These are phyloP conservation scores for Cystobasidium ongulense DNA, from an alignment of 768 basidiomycete genomes.

Conservation along the genomic window DNA sequence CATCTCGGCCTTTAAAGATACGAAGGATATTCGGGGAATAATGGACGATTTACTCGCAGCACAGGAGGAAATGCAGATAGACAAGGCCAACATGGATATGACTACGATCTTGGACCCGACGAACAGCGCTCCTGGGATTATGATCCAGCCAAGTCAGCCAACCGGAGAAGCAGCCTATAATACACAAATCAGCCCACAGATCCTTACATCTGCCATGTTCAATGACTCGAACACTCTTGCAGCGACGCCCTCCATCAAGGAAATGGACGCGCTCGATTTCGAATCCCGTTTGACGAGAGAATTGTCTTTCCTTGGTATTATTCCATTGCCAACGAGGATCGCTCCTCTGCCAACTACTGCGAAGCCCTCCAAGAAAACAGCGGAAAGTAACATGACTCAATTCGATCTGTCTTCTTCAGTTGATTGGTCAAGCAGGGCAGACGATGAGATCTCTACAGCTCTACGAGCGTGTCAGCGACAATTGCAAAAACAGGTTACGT, in stretches of 20 bases:
- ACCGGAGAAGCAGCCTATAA: constrained; percentile 65
- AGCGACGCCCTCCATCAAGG: constrained; percentile 27
- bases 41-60: constrained; percentile 33
- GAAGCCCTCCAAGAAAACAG: background rate
- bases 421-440: constrained; percentile 53
- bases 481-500: constrained; percentile 63
- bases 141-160: constrained; percentile 52
- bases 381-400: background rate
- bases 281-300: constrained; percentile 49
- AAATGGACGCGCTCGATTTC: constrained; percentile 46
- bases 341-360: background rate
- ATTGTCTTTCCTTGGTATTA: constrained; percentile 47
- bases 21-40: constrained; percentile 35
- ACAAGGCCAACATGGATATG: constrained; percentile 43
- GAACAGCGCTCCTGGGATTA: constrained; percentile 44
- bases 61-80: background rate
- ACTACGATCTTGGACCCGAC: background rate
- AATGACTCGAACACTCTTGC: background rate
- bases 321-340: constrained; percentile 42
- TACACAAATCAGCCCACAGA: constrained; percentile 72
- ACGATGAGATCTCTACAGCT: constrained; percentile 82
- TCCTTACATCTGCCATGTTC: constrained; percentile 2
- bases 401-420: constrained; percentile 33
- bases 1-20: constrained; percentile 15
- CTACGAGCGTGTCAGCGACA: constrained; percentile 79